A percentile compares a stretch with the other conserved stretches of the same genome.
Evolutionary conservation across 306 rosid species (phyloP).

Genomic region (Castanospermum australe): DNA sequence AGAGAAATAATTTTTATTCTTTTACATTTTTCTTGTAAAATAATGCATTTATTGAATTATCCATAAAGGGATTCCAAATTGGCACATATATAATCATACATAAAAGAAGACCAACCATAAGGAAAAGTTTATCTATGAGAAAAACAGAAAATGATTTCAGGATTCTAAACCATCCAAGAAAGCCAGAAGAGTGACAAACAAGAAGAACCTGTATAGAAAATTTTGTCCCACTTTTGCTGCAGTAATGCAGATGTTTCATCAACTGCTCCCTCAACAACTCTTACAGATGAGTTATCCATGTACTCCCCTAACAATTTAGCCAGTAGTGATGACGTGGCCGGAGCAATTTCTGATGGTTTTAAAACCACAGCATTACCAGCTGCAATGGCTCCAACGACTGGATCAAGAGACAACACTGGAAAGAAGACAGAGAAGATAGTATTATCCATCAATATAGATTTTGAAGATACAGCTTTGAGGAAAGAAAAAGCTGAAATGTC

Average conservation of each 20-base stretch:
- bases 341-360: constrained; percentile 92
- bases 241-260: constrained; percentile 80
- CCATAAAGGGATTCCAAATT: neutral
- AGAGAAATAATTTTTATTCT: neutral
- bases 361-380: constrained; percentile 96
- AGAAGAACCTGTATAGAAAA: constrained; percentile 87
- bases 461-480: constrained; percentile 5
- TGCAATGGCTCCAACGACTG: constrained; percentile 95
- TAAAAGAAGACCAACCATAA: neutral
- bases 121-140: neutral
- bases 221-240: constrained; percentile 99
- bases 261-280: constrained; percentile 88
- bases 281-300: constrained; percentile 73
- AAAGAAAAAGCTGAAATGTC: neutral
- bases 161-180: constrained; percentile 11
- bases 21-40: neutral
- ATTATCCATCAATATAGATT: neutral
- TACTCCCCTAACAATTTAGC: constrained; percentile 66
- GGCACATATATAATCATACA: neutral
- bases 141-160: constrained; percentile 12
- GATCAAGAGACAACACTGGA: constrained; percentile 89
- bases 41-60: neutral
- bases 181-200: constrained; percentile 16
- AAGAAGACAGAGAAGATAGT: constrained; percentile 24
- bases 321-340: constrained; percentile 85